Percentiles rank a stretch among this genome's conserved stretches.
Evolutionary conservation across 169 alveolate species (phyloP).

Genomic region (Eimeria brunetti): DNA sequence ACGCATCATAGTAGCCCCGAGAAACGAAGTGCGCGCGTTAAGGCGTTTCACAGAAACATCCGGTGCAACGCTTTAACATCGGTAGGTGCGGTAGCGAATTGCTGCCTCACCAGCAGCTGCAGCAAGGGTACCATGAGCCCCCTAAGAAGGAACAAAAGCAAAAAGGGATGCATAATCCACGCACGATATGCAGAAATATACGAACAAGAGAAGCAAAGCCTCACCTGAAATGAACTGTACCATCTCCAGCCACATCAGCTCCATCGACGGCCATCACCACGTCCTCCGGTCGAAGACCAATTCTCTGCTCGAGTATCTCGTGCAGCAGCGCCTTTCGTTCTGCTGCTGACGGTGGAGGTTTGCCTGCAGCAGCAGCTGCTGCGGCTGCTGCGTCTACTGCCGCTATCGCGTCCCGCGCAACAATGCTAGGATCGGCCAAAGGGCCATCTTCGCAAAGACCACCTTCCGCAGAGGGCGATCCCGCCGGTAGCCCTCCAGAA

Average conservation of each 20-base stretch:
- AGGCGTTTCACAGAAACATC: background rate
- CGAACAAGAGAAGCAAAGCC: conserved; percentile 13
- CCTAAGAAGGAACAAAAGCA: background rate
- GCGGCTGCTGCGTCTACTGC: conserved; percentile 21
- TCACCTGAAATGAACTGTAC: conserved; percentile 88
- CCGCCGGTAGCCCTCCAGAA: background rate
- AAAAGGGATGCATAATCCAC: background rate
- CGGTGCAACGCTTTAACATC: background rate
- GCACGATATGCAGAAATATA: background rate
- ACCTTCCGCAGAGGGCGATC: background rate
- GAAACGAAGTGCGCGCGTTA: background rate
- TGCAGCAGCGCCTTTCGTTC: conserved; percentile 38
- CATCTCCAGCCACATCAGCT: conserved; percentile 90
- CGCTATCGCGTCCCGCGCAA: conserved; percentile 38
- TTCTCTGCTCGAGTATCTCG: background rate
- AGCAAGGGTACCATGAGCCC: background rate
- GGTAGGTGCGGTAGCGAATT: background rate
- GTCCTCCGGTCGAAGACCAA: conserved; percentile 83
- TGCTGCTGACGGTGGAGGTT: conserved; percentile 34
- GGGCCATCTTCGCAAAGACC: background rate
- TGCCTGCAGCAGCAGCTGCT: conserved; percentile 57
- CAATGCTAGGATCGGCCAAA: conserved; percentile 17
- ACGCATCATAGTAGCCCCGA: background rate
- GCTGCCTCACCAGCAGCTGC: background rate
- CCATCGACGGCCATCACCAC: conserved; percentile 88